Percentiles rank a stretch among this genome's conserved stretches.
Evolutionary conservation across 352 stramenopile species (phyloP).

Genomic region (Globisporangium iwayamae): DNA sequence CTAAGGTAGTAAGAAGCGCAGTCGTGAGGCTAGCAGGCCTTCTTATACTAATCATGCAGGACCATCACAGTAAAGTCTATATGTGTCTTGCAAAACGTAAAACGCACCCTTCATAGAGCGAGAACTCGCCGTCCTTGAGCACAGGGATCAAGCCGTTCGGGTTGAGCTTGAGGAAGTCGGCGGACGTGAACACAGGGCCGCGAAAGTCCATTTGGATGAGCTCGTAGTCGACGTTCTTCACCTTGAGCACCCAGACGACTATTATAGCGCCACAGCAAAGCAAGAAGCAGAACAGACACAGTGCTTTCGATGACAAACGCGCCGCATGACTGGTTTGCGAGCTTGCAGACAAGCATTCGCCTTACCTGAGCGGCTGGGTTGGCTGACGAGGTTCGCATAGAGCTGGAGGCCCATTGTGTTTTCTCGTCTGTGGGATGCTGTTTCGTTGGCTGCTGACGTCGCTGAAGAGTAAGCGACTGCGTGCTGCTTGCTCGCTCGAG

Average conservation of each 20-base stretch:
- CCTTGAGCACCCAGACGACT: slow-evolving; percentile 33
- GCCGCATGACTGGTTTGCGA: background rate
- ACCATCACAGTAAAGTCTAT: too few species aligned
- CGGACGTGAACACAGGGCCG: slow-evolving; percentile 23
- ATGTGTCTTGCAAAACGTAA: too few species aligned
- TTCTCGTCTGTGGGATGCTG: background rate
- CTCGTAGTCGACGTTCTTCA: slow-evolving; percentile 26
- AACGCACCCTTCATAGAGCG: slow-evolving; percentile 25
- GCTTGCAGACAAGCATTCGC: background rate
- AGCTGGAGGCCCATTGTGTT: slow-evolving; percentile 28
- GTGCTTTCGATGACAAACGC: background rate
- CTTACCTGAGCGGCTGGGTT: slow-evolving; percentile 23
- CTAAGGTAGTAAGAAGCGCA: too few species aligned
- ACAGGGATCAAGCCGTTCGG: slow-evolving; percentile 26
- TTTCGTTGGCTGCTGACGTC: background rate
- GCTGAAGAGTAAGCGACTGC: too few species aligned
- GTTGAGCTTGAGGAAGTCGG: slow-evolving; percentile 27
- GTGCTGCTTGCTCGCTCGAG: too few species aligned
- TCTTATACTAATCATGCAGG: too few species aligned
- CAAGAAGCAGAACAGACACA: too few species aligned
- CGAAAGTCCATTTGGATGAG: slow-evolving; percentile 24
- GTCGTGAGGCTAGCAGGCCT: too few species aligned
- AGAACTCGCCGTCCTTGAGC: slow-evolving; percentile 32
- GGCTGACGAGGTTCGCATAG: slow-evolving; percentile 38
- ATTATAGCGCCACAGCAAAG: too few species aligned